Evolutionary conservation across 495 filamentous ascomycete species (phyloP).

Genomic region (Neurospora cerealis): DNA sequence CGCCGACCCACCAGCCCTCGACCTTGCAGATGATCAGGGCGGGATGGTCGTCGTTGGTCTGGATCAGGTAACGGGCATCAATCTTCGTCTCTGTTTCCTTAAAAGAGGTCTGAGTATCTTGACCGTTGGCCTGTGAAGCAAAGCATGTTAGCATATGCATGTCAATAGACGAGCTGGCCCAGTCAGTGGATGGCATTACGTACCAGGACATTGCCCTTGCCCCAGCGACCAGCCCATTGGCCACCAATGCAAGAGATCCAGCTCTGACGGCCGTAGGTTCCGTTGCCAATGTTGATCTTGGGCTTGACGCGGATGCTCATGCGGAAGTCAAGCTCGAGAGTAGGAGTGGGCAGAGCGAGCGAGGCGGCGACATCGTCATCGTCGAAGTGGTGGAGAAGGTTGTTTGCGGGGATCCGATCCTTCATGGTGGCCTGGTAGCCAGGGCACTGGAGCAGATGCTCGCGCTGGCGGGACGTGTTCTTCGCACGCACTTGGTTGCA

Average conservation of each 20-base stretch:
- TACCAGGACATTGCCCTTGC: conserved; percentile 20
- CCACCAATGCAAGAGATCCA: conserved; percentile 22
- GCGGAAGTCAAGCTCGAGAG: conserved; percentile 19
- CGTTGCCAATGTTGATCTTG: conserved; percentile 13
- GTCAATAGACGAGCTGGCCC: background rate
- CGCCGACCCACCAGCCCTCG: conserved; percentile 21
- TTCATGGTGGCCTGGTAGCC: conserved; percentile 17
- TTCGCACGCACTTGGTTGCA: conserved; percentile 21
- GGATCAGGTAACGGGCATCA: conserved; percentile 18
- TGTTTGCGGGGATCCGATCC: conserved; percentile 20
- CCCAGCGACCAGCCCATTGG: conserved; percentile 20
- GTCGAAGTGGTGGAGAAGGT: conserved; percentile 21
- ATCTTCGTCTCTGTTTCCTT: conserved; percentile 17
- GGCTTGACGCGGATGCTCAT: conserved; percentile 23
- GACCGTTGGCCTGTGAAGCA: conserved; percentile 13
- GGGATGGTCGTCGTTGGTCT: conserved; percentile 21
- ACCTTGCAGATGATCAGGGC: conserved; percentile 20
- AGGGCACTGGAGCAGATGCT: conserved; percentile 17
- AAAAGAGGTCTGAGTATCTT: conserved; percentile 18
- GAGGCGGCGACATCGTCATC: conserved; percentile 20
- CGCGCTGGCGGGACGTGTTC: conserved; percentile 23
- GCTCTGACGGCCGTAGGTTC: conserved; percentile 9
- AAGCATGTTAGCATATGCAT: background rate
- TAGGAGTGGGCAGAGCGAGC: conserved; percentile 16
- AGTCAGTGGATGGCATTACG: background rate